Base-by-base conservation (phyloP, 2,329 filamentous ascomycete species). In the Penicillium thymicola region DNA sequence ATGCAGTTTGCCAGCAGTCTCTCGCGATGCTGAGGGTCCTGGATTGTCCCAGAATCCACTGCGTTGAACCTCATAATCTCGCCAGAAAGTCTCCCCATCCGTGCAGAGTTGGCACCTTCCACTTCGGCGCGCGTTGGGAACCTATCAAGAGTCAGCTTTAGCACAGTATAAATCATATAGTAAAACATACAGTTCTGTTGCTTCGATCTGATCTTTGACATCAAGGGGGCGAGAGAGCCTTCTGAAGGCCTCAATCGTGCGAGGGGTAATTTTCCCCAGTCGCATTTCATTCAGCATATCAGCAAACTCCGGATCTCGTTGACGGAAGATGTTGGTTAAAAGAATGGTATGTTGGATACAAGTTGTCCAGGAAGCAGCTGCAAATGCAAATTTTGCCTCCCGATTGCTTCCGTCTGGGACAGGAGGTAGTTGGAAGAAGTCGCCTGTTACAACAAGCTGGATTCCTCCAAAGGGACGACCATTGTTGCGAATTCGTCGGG, bases 201-300 rank as follows among this genome's bases (percentile, higher is more conserved):
- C 88, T 61, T 89, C 86, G 1, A 94, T 78, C 4, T 85, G 83
- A 69, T 95, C 92, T 45, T 88, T 80, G 61, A 89, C 90, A 4
- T 81, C 78, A 1, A 95, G 79, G 0, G 87, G 86, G 27, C 94
- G 81, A 27, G 85, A 83, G 3, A 99, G 79, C 4, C 81, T 81
- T 65, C 83, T 86, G 77, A 99, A 99, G 0, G 86, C 84, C 9
- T 82, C 78, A 34, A 96, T 86, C 0, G 92, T 96, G 9, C 84
- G 78, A n/a, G 85, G 81, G 32, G 83, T 89, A 51, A 97, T 87
- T 51, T 84, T 87, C 4, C 94, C 94, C 54, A 97, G 80, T 47
- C 94, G 88, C 91, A 99, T 97, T 73, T 99, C 93, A 69, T 99
- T 99, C 50, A 99, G 82, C 92, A 99, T 99, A 6, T 82, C 81